phyloP scores from a whole-genome alignment of 495 filamentous ascomycete species.

The Lasiosphaeriaceae sp. region DNA sequence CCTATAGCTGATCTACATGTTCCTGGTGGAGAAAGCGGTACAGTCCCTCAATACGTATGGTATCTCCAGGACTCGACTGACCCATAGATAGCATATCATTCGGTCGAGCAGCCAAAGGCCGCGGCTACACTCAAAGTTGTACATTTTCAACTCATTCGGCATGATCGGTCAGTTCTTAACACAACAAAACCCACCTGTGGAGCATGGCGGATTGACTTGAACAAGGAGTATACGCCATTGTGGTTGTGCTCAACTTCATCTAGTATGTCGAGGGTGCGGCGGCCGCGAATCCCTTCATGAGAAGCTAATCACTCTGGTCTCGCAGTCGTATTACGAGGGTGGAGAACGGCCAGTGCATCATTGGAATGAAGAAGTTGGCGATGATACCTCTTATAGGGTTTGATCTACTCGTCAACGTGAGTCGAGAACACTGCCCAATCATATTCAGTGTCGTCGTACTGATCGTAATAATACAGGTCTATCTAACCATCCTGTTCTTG shows the following conservation, averaged over 20 bases:
- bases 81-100: constrained; percentile 42
- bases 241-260: constrained; percentile 47
- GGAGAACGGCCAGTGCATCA: constrained; percentile 45
- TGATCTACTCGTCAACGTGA: constrained; percentile 47
- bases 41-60: constrained; percentile 4
- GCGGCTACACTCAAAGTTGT: constrained; percentile 45
- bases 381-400: constrained; percentile 50
- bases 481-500: constrained; percentile 49
- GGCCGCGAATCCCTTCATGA: background rate
- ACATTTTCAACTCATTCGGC: constrained; percentile 50
- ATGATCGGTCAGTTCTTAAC: constrained; percentile 39
- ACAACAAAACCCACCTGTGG: background rate
- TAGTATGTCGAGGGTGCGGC: constrained; percentile 34
- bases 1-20: constrained; percentile 47
- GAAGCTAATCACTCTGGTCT: background rate
- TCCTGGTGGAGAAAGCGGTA: constrained; percentile 53
- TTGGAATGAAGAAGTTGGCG: constrained; percentile 47
- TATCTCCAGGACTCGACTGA: background rate
- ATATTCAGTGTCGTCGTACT: background rate
- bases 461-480: constrained; percentile 33
- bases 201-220: constrained; percentile 7
- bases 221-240: constrained; percentile 41
- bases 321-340: constrained; percentile 43
- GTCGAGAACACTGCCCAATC: background rate
- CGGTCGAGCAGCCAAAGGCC: constrained; percentile 35